A percentile compares a stretch with the other conserved stretches of the same genome.
phyloP scores from a whole-genome alignment of 495 filamentous ascomycete species.

The Emericellopsis terricola region DNA sequence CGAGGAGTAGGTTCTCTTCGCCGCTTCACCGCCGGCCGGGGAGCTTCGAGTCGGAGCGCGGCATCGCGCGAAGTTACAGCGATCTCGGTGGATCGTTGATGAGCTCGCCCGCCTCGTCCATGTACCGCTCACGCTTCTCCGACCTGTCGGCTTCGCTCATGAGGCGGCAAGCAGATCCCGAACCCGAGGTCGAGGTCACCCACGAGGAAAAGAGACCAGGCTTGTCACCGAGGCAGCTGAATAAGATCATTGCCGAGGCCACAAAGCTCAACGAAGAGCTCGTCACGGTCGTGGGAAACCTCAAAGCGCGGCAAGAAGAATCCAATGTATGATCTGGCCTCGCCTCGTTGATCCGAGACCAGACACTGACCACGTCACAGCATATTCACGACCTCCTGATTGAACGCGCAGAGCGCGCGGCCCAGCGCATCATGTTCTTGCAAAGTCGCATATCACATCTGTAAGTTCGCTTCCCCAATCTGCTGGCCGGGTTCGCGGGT shows the following conservation, averaged over 20 bases:
- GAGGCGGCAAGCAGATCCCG: not conserved
- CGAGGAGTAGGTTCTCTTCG: too few species aligned
- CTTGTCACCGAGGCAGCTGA: conserved; percentile 10
- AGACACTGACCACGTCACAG: too few species aligned
- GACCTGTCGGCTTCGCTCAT: conserved; percentile 1
- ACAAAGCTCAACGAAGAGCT: conserved; percentile 22
- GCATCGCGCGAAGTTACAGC: conserved; percentile 3
- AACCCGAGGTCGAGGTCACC: not conserved
- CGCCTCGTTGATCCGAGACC: too few species aligned
- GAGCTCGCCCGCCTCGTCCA: conserved; percentile 6
- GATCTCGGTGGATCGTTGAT: conserved; percentile 6
- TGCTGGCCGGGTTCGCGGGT: not conserved
- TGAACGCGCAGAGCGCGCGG: conserved; percentile 29
- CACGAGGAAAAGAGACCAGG: not conserved
- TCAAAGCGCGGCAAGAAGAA: conserved; percentile 28
- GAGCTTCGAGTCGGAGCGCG: not conserved
- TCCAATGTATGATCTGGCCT: conserved; percentile 31
- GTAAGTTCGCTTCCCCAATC: conserved; percentile 12
- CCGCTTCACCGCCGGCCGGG: not conserved
- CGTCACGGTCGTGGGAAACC: conserved; percentile 13
- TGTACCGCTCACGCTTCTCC: conserved; percentile 1
- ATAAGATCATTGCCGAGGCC: conserved; percentile 18
- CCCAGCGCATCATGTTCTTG: conserved; percentile 30
- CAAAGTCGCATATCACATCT: conserved; percentile 28
- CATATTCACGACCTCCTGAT: conserved; percentile 34